Evolutionary conservation across 2,329 filamentous ascomycete species (phyloP).

Genomic region (Sporothrix mexicana): DNA sequence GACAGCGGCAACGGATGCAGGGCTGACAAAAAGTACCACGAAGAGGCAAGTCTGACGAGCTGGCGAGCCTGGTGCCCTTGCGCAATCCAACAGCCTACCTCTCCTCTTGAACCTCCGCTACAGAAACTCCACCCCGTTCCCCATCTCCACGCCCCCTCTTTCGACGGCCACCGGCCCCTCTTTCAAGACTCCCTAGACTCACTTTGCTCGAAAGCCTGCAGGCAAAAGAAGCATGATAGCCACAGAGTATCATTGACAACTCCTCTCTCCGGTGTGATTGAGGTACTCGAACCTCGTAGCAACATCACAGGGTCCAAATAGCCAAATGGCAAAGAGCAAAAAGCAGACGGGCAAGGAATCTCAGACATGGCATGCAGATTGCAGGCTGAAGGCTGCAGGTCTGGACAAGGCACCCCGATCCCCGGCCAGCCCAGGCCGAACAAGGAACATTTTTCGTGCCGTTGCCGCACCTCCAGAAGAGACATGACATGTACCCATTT

Average conservation of each 20-base stretch:
- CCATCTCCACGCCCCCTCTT: constrained; percentile 14
- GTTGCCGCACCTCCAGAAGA: constrained; percentile 18
- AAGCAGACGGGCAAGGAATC: neutral
- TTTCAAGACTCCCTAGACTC: neutral
- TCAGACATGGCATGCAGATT: no score
- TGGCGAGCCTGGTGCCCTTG: constrained; percentile 3
- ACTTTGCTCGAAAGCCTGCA: neutral
- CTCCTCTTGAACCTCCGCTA: neutral
- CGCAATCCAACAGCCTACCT: neutral
- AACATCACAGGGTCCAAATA: neutral
- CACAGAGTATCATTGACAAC: neutral
- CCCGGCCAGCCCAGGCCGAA: constrained; percentile 17
- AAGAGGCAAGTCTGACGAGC: neutral
- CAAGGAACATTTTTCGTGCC: constrained; percentile 24
- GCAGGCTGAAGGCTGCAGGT: neutral
- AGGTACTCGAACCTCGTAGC: neutral
- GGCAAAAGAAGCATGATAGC: neutral
- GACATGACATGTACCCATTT: neutral
- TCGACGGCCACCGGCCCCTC: neutral
- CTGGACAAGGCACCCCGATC: constrained; percentile 10
- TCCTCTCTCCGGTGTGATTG: constrained; percentile 12
- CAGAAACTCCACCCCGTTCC: constrained; percentile 1
- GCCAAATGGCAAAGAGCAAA: neutral
- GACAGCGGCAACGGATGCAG: constrained; percentile 6
- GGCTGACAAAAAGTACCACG: constrained; percentile 10